phyloP scores from a whole-genome alignment of 2,329 filamentous ascomycete species.

The Periconia sp. region DNA sequence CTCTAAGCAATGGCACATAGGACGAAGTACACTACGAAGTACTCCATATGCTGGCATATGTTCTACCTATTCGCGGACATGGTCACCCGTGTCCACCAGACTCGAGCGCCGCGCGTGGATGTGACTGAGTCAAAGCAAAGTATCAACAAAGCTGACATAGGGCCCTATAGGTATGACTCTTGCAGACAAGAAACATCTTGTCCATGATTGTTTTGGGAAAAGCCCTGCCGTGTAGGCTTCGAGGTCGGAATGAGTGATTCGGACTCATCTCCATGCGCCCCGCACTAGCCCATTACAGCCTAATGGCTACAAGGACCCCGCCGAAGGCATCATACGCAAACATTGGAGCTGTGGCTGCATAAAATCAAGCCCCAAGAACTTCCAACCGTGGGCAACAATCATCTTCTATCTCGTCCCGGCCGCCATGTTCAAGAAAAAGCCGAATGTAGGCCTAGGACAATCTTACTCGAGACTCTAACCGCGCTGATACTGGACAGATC shows the following conservation, averaged over 20 bases:
- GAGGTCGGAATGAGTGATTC: conserved; percentile 2
- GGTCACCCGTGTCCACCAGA: too few species aligned
- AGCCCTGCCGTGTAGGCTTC: not conserved
- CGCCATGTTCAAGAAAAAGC: conserved; percentile 70
- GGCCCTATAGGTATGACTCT: too few species aligned
- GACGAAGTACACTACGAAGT: too few species aligned
- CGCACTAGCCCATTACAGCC: conserved; percentile 3
- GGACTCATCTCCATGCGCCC: conserved; percentile 3
- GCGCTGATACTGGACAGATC: conserved; percentile 55
- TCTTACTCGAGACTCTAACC: too few species aligned
- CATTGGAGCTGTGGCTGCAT: not conserved
- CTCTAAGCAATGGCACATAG: too few species aligned
- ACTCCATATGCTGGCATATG: too few species aligned
- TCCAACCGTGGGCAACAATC: not conserved
- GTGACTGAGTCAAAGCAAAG: too few species aligned
- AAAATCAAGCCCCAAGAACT: conserved; percentile 4
- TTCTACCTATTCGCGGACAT: too few species aligned
- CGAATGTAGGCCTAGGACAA: conserved; percentile 55
- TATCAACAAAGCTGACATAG: too few species aligned
- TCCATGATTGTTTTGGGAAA: not conserved
- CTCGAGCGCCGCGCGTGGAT: too few species aligned
- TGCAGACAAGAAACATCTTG: too few species aligned
- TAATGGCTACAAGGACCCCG: not conserved
- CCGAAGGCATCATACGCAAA: conserved; percentile 8
- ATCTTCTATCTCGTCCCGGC: not conserved